These are phyloP conservation scores for Ophiocordyceps camponoti-leonardi DNA, from an alignment of 2,329 filamentous ascomycete species.

Conservation along the genomic window DNA sequence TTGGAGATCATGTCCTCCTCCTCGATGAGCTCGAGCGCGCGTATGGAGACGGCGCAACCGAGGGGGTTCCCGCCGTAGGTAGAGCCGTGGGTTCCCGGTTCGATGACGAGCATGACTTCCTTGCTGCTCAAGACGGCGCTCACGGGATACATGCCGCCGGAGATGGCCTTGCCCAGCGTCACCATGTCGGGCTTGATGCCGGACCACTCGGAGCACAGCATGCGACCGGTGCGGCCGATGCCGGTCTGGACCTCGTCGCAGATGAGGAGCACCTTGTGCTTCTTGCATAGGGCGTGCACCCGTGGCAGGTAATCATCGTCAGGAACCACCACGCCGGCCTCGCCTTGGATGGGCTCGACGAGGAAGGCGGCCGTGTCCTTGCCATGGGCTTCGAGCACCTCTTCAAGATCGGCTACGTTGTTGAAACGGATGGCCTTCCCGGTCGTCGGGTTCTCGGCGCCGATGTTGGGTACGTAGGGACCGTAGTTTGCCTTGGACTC, in stretches of 20 bases:
- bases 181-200: conserved; percentile 92
- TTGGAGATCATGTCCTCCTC: conserved; percentile 78
- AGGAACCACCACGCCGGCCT: conserved; percentile 91
- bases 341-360: conserved; percentile 92
- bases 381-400: conserved; percentile 63
- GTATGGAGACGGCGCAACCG: conserved; percentile 87
- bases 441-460: conserved; percentile 59
- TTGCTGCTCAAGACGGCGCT: conserved; percentile 76
- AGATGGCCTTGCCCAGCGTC: conserved; percentile 92
- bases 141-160: conserved; percentile 97
- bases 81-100: conserved; percentile 91
- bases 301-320: conserved; percentile 72
- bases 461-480: conserved; percentile 81
- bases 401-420: conserved; percentile 64
- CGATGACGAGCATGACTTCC: conserved; percentile 88
- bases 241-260: conserved; percentile 98
- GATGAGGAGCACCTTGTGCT: conserved; percentile 90
- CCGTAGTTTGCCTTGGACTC: conserved; percentile 96
- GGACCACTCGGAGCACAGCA: conserved; percentile 90
- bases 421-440: conserved; percentile 69
- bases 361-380: conserved; percentile 82
- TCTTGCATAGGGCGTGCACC: conserved; percentile 73
- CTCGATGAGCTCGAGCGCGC: conserved; percentile 81
- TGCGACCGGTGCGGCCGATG: conserved; percentile 83
- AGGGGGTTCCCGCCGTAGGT: conserved; percentile 98